phyloP scores from a whole-genome alignment of 2,329 filamentous ascomycete genomes.

The Pestalotiopsis sp. region DNA sequence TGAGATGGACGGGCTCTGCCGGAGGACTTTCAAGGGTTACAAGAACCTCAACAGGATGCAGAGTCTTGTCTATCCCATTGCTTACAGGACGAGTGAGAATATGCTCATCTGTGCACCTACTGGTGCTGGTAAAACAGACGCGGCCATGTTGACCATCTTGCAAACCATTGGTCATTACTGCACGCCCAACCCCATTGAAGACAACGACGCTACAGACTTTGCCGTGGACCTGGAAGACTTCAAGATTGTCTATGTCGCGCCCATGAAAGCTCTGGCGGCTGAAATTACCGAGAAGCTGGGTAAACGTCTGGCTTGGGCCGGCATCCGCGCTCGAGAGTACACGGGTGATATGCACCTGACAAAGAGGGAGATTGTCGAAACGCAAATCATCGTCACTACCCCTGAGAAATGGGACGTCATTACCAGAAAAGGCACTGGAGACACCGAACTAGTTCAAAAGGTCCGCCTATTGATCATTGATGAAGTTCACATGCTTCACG shows the following conservation, averaged over 20 bases:
- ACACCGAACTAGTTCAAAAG: slow-evolving; percentile 97
- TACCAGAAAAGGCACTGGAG: slow-evolving; percentile 93
- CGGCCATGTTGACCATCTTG: slow-evolving; percentile 93
- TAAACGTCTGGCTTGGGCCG: slow-evolving; percentile 90
- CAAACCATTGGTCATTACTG: slow-evolving; percentile 89
- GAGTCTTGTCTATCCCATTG: slow-evolving; percentile 91
- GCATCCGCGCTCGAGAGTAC: slow-evolving; percentile 87
- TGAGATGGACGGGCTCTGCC: slow-evolving; percentile 86
- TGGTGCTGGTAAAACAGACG: slow-evolving; percentile 98
- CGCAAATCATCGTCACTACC: slow-evolving; percentile 97
- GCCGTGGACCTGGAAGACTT: slow-evolving; percentile 84
- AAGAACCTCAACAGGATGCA: slow-evolving; percentile 96
- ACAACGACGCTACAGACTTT: slow-evolving; percentile 75
- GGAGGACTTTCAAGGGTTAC: slow-evolving; percentile 92
- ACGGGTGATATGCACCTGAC: slow-evolving; percentile 99
- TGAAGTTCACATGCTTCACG: slow-evolving; percentile 99
- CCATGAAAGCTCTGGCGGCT: slow-evolving; percentile 97
- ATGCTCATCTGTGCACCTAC: slow-evolving; percentile 99
- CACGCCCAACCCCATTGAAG: slow-evolving; percentile 76
- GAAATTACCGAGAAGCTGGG: slow-evolving; percentile 95
- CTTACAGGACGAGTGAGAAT: slow-evolving; percentile 94
- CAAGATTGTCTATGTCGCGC: slow-evolving; percentile 98
- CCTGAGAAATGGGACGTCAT: slow-evolving; percentile 99
- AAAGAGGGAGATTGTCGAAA: slow-evolving; percentile 92
- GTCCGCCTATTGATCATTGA: slow-evolving; percentile 96